A percentile compares a stretch with the other conserved stretches of the same genome.
These are phyloP conservation scores for Stagonosporopsis tanaceti DNA, from an alignment of 2,329 filamentous ascomycete species.

Conservation along the genomic window DNA sequence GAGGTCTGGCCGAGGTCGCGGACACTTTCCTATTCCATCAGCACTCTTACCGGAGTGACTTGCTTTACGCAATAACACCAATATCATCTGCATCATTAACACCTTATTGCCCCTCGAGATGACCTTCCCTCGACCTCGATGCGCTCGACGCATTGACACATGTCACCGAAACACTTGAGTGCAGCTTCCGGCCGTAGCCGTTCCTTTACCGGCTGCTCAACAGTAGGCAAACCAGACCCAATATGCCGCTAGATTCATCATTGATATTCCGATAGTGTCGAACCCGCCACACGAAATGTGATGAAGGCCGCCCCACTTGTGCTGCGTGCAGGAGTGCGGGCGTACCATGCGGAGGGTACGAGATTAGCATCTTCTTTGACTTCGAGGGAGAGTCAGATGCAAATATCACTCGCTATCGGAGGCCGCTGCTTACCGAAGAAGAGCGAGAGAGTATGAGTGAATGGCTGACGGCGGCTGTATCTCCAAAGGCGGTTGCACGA, in stretches of 20 bases:
- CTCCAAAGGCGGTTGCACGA: conserved; percentile 30
- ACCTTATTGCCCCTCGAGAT: background rate
- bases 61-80: background rate
- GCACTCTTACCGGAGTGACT: background rate
- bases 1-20: background rate
- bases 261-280: conserved; percentile 40
- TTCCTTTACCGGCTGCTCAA: conserved; percentile 24
- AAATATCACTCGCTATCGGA: conserved; percentile 45
- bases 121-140: background rate
- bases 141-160: background rate
- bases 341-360: conserved; percentile 53
- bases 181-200: conserved; percentile 10
- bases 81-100: background rate
- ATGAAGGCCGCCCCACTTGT: conserved; percentile 54
- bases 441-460: conserved; percentile 48
- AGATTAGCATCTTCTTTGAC: conserved; percentile 51
- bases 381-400: conserved; percentile 29
- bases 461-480: conserved; percentile 46
- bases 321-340: conserved; percentile 48
- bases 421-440: conserved; percentile 54
- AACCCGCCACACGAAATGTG: conserved; percentile 56
- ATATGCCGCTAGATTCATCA: background rate
- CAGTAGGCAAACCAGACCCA: conserved; percentile 3
- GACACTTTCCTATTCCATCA: conserved; percentile 3
- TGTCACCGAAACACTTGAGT: conserved; percentile 5